These are phyloP conservation scores for Sequoiadendron giganteum DNA, from an alignment of 75 land plant species.

Conservation along the genomic window DNA sequence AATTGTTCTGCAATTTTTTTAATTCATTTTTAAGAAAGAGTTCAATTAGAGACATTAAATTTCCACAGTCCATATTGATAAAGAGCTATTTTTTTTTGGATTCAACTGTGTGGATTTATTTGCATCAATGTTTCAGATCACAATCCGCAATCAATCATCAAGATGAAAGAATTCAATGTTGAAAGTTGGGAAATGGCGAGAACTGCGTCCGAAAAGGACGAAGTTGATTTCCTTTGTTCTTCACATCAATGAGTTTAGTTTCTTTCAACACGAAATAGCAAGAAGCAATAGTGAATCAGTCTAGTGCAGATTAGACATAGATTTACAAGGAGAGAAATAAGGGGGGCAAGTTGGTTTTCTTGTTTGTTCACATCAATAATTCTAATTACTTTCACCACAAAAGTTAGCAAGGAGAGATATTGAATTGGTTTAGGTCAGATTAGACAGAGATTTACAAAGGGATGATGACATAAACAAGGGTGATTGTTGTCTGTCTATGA, in stretches of 20 bases:
- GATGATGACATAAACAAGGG: neutral
- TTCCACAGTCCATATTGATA: no score
- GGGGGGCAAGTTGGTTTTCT: neutral
- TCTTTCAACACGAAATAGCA: neutral
- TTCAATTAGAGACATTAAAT: no score
- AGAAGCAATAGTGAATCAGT: neutral
- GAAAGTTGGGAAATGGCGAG: neutral
- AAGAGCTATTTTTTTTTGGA: no score
- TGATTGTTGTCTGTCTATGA: neutral
- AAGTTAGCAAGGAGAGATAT: neutral
- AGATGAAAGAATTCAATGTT: neutral
- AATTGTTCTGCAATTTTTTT: neutral
- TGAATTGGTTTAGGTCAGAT: neutral
- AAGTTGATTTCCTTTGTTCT: neutral
- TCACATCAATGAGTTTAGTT: neutral
- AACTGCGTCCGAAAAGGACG: neutral
- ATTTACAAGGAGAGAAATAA: neutral
- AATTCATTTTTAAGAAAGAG: neutral
- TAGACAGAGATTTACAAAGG: neutral
- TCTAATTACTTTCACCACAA: neutral
- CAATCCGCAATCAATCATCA: no score
- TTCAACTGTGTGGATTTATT: no score
- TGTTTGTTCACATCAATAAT: neutral
- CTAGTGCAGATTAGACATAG: neutral
- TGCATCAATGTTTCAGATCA: no score